Conservation (phyloP, 139 green algal species). For the Chlorella sp. region DNA sequence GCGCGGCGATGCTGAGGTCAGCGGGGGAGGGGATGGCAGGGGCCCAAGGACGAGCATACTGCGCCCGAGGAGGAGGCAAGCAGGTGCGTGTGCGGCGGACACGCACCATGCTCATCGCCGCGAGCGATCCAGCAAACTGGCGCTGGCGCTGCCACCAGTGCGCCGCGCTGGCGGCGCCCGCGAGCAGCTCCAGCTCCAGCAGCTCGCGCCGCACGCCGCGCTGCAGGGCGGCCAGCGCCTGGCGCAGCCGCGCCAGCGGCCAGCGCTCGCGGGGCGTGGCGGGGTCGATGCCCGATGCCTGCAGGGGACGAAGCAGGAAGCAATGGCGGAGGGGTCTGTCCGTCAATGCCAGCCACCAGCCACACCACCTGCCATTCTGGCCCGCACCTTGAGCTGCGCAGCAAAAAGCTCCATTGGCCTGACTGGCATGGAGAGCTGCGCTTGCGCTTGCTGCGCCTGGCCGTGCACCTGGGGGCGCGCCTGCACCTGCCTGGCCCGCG, state of each 20-base stretch:
- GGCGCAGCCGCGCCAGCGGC: slow-evolving; percentile 39
- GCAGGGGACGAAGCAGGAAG: slow-evolving; percentile 43
- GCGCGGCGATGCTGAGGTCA: not conserved
- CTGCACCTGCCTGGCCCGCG: slow-evolving; percentile 1
- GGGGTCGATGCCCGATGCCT: slow-evolving; percentile 40
- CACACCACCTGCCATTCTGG: no score
- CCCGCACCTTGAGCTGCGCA: slow-evolving; percentile 35
- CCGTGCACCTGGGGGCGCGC: no score
- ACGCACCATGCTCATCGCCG: slow-evolving; percentile 72
- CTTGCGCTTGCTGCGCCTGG: slow-evolving; percentile 17
- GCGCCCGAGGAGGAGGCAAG: not conserved
- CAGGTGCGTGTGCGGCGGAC: no score
- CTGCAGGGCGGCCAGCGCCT: slow-evolving; percentile 37
- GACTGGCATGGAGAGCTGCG: slow-evolving; percentile 19
- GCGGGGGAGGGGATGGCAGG: no score
- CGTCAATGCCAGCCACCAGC: slow-evolving; percentile 11
- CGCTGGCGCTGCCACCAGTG: slow-evolving; percentile 57
- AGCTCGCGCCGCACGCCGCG: slow-evolving; percentile 9
- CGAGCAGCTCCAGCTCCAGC: slow-evolving; percentile 61
- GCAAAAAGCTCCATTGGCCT: slow-evolving; percentile 51
- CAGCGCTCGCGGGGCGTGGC: slow-evolving; percentile 37
- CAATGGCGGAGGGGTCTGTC: no score
- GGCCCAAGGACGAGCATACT: no score
- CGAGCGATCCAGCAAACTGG: slow-evolving; percentile 56
- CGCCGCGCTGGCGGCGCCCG: slow-evolving; percentile 24